These are phyloP conservation scores for Metschnikowia cerradonensis DNA, from an alignment of 805 yeast species.

Conservation along the genomic window DNA sequence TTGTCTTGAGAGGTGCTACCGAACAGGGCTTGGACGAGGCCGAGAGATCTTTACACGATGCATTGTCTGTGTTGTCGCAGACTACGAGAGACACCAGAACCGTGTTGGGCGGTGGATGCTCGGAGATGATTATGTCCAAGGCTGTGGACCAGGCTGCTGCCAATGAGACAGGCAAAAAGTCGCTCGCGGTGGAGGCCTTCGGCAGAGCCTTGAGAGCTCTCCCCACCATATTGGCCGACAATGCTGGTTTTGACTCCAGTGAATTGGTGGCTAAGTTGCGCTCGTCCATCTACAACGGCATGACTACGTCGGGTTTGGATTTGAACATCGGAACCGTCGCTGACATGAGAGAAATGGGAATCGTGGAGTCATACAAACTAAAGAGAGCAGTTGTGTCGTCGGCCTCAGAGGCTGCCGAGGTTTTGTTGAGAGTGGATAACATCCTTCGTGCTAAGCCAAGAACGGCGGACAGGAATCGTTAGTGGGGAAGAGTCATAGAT, in stretches of 20 bases:
- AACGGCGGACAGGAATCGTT: conserved; percentile 80
- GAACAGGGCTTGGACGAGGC: conserved; percentile 47
- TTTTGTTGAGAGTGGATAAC: conserved; percentile 90
- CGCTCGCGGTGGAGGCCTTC: conserved; percentile 91
- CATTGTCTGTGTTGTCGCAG: conserved; percentile 90
- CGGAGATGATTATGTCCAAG: conserved; percentile 87
- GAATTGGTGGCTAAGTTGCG: conserved; percentile 88
- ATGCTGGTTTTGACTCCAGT: conserved; percentile 93
- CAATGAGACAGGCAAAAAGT: conserved; percentile 86
- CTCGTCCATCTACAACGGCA: conserved; percentile 87
- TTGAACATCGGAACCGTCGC: conserved; percentile 79
- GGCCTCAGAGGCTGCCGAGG: conserved; percentile 98
- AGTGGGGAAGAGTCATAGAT: conserved; percentile 11
- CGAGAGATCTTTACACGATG: conserved; percentile 74
- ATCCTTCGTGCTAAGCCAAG: conserved; percentile 96
- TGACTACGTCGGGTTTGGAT: conserved; percentile 88
- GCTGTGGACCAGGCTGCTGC: conserved; percentile 94
- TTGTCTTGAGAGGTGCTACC: conserved; percentile 70
- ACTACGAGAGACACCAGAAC: conserved; percentile 91
- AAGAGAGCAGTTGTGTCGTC: conserved; percentile 91
- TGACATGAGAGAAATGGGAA: conserved; percentile 91
- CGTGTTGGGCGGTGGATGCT: conserved; percentile 91
- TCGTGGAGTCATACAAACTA: conserved; percentile 88
- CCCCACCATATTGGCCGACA: conserved; percentile 93
- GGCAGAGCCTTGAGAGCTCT: conserved; percentile 91